phyloP scores from a whole-genome alignment of 2,329 filamentous ascomycete genomes.

The Penicillium sclerotigenum region DNA sequence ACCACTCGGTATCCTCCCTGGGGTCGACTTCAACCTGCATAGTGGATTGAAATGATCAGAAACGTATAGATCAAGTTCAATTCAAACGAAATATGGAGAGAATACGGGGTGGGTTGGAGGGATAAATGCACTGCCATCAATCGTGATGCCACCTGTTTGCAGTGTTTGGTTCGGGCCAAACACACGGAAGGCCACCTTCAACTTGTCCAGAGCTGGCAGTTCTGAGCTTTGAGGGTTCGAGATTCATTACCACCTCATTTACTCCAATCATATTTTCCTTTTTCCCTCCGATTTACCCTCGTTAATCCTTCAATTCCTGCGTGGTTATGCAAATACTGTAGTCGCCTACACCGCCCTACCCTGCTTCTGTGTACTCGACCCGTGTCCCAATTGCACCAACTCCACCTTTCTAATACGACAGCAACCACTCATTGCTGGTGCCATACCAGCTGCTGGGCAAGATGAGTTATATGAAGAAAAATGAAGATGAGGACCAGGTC shows the following conservation, averaged over 20 bases:
- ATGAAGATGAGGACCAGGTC: conserved; percentile 91
- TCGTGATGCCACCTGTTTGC: conserved; percentile 40
- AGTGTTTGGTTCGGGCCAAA: conserved; percentile 34
- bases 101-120: conserved; percentile 5
- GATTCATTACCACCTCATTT: conserved; percentile 17
- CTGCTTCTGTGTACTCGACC: conserved; percentile 23
- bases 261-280: conserved; percentile 7
- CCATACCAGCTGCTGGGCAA: conserved; percentile 34
- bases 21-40: conserved; percentile 84
- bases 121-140: conserved; percentile 10
- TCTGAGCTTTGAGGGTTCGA: conserved; percentile 19
- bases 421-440: conserved; percentile 28
- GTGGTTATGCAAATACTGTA: conserved; percentile 25
- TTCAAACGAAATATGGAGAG: background rate
- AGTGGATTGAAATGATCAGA: conserved; percentile 18
- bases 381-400: conserved; percentile 27
- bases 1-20: conserved; percentile 98
- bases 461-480: conserved; percentile 99
- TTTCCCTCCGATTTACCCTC: background rate
- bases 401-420: conserved; percentile 21
- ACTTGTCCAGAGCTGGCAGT: conserved; percentile 26
- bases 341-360: conserved; percentile 24
- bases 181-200: conserved; percentile 42
- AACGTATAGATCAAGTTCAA: background rate
- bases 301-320: background rate